Evolutionary conservation across 305 asterid genomes (phyloP).

Genomic region (Fraxinus sp.): DNA sequence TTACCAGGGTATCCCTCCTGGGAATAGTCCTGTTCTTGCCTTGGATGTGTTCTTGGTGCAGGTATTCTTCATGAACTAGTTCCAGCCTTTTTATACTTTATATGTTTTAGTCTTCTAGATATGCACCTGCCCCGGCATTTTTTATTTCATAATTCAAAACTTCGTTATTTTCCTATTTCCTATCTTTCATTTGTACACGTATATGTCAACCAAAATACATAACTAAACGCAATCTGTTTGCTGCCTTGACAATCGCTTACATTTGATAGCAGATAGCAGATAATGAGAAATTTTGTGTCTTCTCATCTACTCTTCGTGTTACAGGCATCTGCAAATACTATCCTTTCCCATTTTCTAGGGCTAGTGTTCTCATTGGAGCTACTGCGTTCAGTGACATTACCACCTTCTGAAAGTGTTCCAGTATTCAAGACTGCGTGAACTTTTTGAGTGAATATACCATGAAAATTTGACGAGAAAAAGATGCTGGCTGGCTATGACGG

Average conservation of each 20-base stretch:
- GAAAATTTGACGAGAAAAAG: slow-evolving; percentile 3
- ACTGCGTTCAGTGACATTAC: slow-evolving; percentile 89
- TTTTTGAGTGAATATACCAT: slow-evolving; percentile 10
- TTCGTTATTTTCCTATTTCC: background rate
- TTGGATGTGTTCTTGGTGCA: slow-evolving; percentile 95
- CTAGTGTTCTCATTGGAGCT: slow-evolving; percentile 75
- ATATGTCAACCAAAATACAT: background rate
- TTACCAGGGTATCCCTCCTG: slow-evolving; percentile 72
- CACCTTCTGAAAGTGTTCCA: slow-evolving; percentile 58
- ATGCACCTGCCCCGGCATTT: background rate
- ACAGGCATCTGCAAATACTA: slow-evolving; percentile 91
- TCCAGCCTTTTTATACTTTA: background rate
- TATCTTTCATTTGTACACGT: background rate
- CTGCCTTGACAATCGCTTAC: background rate
- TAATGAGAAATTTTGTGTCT: background rate
- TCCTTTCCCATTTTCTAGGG: slow-evolving; percentile 86
- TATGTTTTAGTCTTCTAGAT: background rate
- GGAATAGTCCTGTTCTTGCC: slow-evolving; percentile 81
- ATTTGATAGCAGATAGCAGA: background rate
- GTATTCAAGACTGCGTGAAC: slow-evolving; percentile 60
- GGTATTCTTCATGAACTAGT: slow-evolving; percentile 41
- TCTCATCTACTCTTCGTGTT: background rate
- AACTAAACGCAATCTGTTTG: background rate
- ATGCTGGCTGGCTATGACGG: background rate
- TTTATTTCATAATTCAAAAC: background rate